These are phyloP conservation scores for Rhodotorula sp. DNA, from an alignment of 1,284 basidiomycete genomes.

Conservation along the genomic window DNA sequence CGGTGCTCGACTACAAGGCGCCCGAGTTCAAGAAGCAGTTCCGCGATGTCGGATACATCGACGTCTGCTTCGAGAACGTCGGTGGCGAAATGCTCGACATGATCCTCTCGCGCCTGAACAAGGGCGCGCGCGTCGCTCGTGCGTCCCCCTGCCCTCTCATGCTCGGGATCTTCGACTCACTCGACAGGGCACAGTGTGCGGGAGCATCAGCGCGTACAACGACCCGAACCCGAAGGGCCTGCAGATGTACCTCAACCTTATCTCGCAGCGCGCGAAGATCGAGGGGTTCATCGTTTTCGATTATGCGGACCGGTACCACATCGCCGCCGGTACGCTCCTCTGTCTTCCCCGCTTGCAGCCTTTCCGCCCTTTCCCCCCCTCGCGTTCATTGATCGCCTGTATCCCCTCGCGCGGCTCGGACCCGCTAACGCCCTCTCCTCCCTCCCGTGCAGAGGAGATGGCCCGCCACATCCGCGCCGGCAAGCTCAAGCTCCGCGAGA, in stretches of 20 bases:
- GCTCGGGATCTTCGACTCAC: not conserved
- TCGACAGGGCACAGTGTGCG: conserved; percentile 55
- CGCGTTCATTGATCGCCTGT: no score
- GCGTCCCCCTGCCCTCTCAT: not conserved
- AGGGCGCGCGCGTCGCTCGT: conserved; percentile 69
- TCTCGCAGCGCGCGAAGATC: conserved; percentile 72
- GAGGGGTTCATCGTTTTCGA: conserved; percentile 74
- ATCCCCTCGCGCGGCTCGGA: no score
- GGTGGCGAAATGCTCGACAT: conserved; percentile 74
- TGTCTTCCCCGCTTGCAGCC: conserved; percentile 12
- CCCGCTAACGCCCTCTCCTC: not conserved
- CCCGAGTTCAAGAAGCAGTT: conserved; percentile 63
- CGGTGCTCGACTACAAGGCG: conserved; percentile 82
- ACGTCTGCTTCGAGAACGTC: conserved; percentile 73
- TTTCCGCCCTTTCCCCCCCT: no score
- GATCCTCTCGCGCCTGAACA: conserved; percentile 70
- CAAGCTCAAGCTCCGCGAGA: conserved; percentile 75
- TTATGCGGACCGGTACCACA: conserved; percentile 58
- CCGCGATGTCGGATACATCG: conserved; percentile 50
- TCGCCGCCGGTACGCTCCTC: conserved; percentile 42
- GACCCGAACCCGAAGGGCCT: conserved; percentile 50
- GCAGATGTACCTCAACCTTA: conserved; percentile 59
- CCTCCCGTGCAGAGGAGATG: conserved; percentile 52
- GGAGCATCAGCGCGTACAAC: conserved; percentile 63
- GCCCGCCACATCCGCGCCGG: conserved; percentile 62